Evolutionary conservation across 2,329 filamentous ascomycete genomes (phyloP).

Genomic region (Chaetomium sp.): DNA sequence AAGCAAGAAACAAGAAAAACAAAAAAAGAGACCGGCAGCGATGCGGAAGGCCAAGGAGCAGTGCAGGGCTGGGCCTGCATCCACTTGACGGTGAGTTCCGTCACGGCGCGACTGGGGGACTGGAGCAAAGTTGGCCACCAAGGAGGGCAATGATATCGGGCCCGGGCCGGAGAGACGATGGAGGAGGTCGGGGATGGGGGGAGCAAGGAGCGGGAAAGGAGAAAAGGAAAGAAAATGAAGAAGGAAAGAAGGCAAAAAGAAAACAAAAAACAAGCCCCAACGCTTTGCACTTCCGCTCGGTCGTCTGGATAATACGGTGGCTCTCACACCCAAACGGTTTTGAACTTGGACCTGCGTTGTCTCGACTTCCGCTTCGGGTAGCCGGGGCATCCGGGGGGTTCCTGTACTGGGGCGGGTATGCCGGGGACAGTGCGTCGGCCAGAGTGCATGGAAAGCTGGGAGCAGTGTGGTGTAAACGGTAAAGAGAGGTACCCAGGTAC

Average conservation of each 20-base stretch:
- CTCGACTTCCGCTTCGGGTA: constrained; percentile 7
- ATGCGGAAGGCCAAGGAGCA: neutral
- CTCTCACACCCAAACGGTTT: neutral
- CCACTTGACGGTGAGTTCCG: too few relatives aligned
- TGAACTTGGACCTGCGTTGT: neutral
- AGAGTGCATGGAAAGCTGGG: too few relatives aligned
- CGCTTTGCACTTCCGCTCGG: neutral
- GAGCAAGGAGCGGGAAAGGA: neutral
- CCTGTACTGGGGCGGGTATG: neutral
- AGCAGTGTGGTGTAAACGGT: too few relatives aligned
- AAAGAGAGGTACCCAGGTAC: constrained; percentile 4
- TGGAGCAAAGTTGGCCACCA: neutral
- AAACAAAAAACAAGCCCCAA: neutral
- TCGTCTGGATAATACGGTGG: constrained; percentile 2
- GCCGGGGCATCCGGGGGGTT: constrained; percentile 7
- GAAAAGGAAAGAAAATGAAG: neutral
- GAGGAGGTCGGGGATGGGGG: too few relatives aligned
- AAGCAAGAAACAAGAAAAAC: too few relatives aligned
- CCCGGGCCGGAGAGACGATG: too few relatives aligned
- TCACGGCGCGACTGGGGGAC: neutral
- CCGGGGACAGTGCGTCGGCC: neutral
- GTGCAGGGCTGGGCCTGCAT: too few relatives aligned
- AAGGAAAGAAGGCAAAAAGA: neutral
- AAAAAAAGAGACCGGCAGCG: neutral
- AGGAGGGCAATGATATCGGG: neutral